A percentile compares a stretch with the other conserved stretches of the same genome.
Conservation (phyloP, 495 filamentous ascomycete species). For the Pyronema omphalodes region DNA sequence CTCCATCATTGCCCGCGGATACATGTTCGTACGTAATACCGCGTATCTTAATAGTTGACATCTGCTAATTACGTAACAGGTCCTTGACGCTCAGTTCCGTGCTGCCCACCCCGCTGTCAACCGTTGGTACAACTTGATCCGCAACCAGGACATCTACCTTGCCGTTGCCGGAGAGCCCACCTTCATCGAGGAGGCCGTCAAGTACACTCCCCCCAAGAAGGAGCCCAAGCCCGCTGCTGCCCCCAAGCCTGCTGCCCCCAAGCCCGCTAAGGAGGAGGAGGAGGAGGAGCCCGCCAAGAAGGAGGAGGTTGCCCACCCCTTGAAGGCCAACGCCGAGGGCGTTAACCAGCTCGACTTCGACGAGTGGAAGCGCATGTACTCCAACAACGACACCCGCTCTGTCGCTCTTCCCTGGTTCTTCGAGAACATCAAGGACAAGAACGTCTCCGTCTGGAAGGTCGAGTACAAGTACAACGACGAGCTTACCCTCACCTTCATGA, state of each 20-base stretch:
- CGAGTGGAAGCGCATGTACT: constrained; percentile 98
- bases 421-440: constrained; percentile 77
- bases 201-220: constrained; percentile 85
- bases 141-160: constrained; percentile 79
- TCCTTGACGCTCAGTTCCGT: constrained; percentile 81
- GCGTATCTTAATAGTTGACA: neutral
- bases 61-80: constrained; percentile 12
- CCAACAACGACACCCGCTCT: constrained; percentile 74
- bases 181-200: constrained; percentile 68
- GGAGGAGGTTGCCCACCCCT: constrained; percentile 55
- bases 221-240: constrained; percentile 42
- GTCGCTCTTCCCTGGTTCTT: constrained; percentile 93
- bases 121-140: constrained; percentile 87
- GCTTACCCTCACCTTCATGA: constrained; percentile 94
- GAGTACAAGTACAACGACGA: constrained; percentile 98
- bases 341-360: constrained; percentile 68
- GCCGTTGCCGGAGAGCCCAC: constrained; percentile 51
- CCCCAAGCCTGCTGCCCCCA: constrained; percentile 39
- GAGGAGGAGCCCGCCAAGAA: constrained; percentile 62
- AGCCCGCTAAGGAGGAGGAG: constrained; percentile 37
- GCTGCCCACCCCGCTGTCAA: constrained; percentile 59
- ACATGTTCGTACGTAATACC: neutral
- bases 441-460: constrained; percentile 84
- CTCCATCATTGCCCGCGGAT: constrained; percentile 30
- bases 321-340: constrained; percentile 50